Evolutionary conservation across 768 basidiomycete species (phyloP), one percentile per base, ranked within the genome.

Genomic region (Auriscalpium microsporum): DNA sequence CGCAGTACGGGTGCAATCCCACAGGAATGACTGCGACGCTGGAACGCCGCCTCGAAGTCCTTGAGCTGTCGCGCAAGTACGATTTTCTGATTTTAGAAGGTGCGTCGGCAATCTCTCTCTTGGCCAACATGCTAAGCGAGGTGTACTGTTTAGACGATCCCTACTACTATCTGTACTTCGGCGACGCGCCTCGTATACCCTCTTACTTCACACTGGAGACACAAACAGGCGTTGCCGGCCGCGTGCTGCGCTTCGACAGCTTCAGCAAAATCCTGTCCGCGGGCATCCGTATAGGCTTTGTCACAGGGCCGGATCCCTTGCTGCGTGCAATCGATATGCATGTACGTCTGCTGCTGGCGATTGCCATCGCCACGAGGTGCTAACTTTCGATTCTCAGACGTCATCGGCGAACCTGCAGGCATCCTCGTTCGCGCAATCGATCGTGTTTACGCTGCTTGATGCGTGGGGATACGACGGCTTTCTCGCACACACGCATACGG

Each of bases 81-180:
- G 77, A 87, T 63, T 80, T 95, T 60, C 67, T 95, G 53, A 87
- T 96, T 64, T 72, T 95, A 48, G 93, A 95, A 79, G 91, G 91
- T 83, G 50, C 17, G 73, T n/a, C 23, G 36, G 13, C 28, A 7
- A 28, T 28, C 28, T 28, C 28, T 28, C 28, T 28, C 28, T 4
- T 28, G 28, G 28, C 28, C 28, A 28, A 28, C 2, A 4, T 28
- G 28, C 28, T 28, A 28, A 28, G 28, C 28, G 28, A 28, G 2
- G 28, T 28, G 28, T 28, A 28, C 38, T 19, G 52, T 48, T 2
- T 64, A 89, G 89, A 90, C 63, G 90, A 91, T 67, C 90, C 90
- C 0, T 89, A 87, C 64, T 84, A 76, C 64, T 85, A 82, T 62
- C 69, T 92, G 53, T 90, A 91, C 71, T 94, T 85, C 59, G 87